Base-by-base conservation (phyloP, 2,329 filamentous ascomycete genomes). In the Mollisiaceae sp. region DNA sequence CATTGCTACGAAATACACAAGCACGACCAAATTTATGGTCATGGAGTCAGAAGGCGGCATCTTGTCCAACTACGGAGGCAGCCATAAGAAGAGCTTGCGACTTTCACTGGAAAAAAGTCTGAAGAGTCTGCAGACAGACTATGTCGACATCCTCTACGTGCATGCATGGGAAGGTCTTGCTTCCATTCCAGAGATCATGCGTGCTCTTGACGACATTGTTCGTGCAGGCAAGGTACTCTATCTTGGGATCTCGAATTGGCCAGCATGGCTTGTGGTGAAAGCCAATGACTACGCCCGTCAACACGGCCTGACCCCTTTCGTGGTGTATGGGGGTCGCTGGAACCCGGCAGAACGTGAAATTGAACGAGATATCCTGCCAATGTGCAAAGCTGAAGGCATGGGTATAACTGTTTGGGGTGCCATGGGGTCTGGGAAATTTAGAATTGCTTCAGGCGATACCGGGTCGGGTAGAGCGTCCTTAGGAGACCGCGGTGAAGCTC, bases 301-400 rank as follows among this genome's bases (percentile, higher is more conserved):
- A 66, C 85, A 91, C 69, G 89, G 88, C 15, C 81, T 92, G 35
- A 84, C 85, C 1, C 87, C 83, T 32, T 93, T 93, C 78, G 82
- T 80, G 45, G 83, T 91, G 45, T 91, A 90, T 76, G 86, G 89
- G 76, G 89, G 89, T 5, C 78, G 77, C 15, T 91, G 87, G 86
- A 85, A 79, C 41, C 83, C 85, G 9, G 82, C 83, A 0, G 72
- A 79, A 18, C 85, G 90, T 20, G 89, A 92, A 74, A 83, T 90
- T 54, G 79, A 87, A 73, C 78, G 83, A 11, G 85, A 86, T 14
- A 83, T 87, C 67, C 78, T 88, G 18, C 85, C 84, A 18, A 88
- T 88, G 86, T 81, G 78, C 27, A 76, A 78, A 12, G 77, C 79
- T 45, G 82, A 87, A 69, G 84, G 84, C 8, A 88, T 89, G 83